Evolutionary conservation across 768 basidiomycete species (phyloP).

Genomic region (Tricholoma sp.): DNA sequence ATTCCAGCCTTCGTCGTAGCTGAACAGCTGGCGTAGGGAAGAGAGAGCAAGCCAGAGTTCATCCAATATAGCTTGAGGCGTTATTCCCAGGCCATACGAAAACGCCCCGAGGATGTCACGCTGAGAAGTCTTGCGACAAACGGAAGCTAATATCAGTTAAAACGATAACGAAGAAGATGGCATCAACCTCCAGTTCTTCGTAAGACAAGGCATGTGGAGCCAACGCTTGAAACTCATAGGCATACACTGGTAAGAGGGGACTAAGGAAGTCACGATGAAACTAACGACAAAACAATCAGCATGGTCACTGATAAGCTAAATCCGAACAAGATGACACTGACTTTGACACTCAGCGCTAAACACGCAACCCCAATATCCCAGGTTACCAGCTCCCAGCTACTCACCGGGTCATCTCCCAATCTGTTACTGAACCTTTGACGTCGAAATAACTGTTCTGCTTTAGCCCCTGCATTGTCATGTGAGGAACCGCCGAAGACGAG

Average conservation of each 20-base stretch:
- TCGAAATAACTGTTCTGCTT: neutral
- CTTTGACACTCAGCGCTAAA: slow-evolving; percentile 60
- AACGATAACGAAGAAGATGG: neutral
- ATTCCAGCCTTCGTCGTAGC: slow-evolving; percentile 41
- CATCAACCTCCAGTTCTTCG: slow-evolving; percentile 49
- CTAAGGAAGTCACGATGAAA: slow-evolving; percentile 59
- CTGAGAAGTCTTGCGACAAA: slow-evolving; percentile 41
- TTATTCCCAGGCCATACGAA: slow-evolving; percentile 43
- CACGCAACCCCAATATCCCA: slow-evolving; percentile 61
- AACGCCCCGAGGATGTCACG: slow-evolving; percentile 48
- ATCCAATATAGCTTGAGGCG: slow-evolving; percentile 51
- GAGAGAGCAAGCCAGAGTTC: slow-evolving; percentile 57
- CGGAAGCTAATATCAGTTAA: neutral
- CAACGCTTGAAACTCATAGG: slow-evolving; percentile 44
- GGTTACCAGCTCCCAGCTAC: slow-evolving; percentile 30
- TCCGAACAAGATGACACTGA: slow-evolving; percentile 13
- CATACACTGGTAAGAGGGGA: slow-evolving; percentile 49
- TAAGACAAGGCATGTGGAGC: slow-evolving; percentile 42
- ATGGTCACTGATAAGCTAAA: neutral
- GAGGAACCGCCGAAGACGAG: slow-evolving; percentile 22
- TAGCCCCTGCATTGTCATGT: neutral
- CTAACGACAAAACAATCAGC: slow-evolving; percentile 24
- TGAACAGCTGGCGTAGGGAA: slow-evolving; percentile 38
- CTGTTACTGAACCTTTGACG: neutral
- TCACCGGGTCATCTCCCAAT: slow-evolving; percentile 1